Percentiles rank a stretch among this genome's conserved stretches.
Conservation (phyloP, 1,284 basidiomycete genomes). For the Vanrija sp. region DNA sequence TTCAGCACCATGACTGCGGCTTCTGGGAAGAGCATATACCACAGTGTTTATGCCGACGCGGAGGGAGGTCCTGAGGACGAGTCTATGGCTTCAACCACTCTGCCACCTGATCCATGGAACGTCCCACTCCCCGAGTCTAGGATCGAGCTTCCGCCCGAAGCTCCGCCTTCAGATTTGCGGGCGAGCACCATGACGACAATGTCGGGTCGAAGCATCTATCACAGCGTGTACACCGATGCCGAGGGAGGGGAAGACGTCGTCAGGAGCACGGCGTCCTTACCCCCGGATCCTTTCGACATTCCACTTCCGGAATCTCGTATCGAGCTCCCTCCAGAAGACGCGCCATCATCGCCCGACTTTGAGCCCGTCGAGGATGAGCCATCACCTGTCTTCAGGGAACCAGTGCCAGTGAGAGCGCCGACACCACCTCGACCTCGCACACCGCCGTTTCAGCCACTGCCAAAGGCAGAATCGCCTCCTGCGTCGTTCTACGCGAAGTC, state of each 20-base stretch:
- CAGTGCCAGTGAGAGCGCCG: not conserved
- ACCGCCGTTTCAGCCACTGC: not conserved
- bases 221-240: slow-evolving; percentile 1
- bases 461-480: not conserved
- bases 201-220: slow-evolving; percentile 14
- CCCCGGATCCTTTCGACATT: no score
- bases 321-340: not conserved
- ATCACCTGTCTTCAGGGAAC: not conserved
- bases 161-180: slow-evolving; percentile 1
- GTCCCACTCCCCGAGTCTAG: no score
- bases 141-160: no score
- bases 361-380: not conserved
- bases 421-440: not conserved
- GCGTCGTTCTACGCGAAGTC: not conserved
- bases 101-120: no score
- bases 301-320: no score
- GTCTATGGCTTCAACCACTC: no score
- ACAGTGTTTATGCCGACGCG: slow-evolving; percentile 21
- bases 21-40: slow-evolving; percentile 34
- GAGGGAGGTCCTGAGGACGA: slow-evolving; percentile 2
- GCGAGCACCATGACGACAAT: slow-evolving; percentile 8
- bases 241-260: not conserved
- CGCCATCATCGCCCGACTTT: not conserved
- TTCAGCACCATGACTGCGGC: slow-evolving; percentile 6
- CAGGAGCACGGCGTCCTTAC: not conserved